A percentile compares a stretch with the other conserved stretches of the same genome.
Conservation (phyloP, 768 basidiomycete species). For the Lentinula boryana region DNA sequence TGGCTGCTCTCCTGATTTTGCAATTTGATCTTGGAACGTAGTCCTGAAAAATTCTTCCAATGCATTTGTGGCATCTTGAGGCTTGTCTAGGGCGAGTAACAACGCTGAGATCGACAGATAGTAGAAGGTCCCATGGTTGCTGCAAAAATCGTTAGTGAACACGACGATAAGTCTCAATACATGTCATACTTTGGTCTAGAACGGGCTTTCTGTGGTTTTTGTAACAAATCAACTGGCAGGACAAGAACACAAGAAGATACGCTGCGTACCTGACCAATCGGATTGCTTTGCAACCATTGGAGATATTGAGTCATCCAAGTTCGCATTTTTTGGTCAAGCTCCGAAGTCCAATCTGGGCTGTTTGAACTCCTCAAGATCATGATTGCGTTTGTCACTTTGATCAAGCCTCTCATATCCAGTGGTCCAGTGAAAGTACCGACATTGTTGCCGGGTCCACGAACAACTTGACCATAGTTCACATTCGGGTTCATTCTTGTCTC, state of each 20-base stretch:
- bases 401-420: constrained; percentile 44
- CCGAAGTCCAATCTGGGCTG: constrained; percentile 36
- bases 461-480: constrained; percentile 48
- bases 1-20: constrained; percentile 49
- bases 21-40: constrained; percentile 42
- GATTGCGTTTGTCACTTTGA: constrained; percentile 45
- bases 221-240: not conserved
- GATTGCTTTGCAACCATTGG: constrained; percentile 38
- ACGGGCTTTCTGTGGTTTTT: constrained; percentile 16
- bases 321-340: constrained; percentile 31
- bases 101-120: constrained; percentile 26
- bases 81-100: constrained; percentile 30
- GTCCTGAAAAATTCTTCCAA: constrained; percentile 35
- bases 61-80: constrained; percentile 27
- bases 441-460: constrained; percentile 42
- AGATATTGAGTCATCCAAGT: constrained; percentile 38
- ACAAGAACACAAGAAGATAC: not conserved
- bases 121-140: constrained; percentile 52
- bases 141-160: constrained; percentile 14
- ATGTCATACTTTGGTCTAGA: constrained; percentile 41
- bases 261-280: constrained; percentile 27
- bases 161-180: not conserved
- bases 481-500: constrained; percentile 46
- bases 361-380: constrained; percentile 28
- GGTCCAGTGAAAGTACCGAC: constrained; percentile 48